phyloP scores from a whole-genome alignment of 2,329 filamentous ascomycete species.

The Purpureocillium lavendulum region DNA sequence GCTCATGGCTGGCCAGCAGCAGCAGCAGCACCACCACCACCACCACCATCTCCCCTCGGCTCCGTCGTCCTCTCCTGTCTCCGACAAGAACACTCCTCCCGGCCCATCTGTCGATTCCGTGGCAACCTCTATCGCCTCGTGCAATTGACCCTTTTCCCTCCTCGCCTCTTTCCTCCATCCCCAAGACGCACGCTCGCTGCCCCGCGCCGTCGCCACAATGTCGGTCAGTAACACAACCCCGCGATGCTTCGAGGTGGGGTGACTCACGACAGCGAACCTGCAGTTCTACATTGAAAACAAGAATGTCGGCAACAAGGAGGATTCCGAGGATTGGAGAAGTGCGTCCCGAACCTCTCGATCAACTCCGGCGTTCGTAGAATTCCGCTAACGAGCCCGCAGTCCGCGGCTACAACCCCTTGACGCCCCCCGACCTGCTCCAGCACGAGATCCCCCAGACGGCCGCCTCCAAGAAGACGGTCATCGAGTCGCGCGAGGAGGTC shows the following conservation, averaged over 20 bases:
- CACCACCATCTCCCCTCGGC: too few species aligned
- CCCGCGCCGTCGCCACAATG: conserved; percentile 1
- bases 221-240: conserved; percentile 4
- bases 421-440: conserved; percentile 87
- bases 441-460: conserved; percentile 69
- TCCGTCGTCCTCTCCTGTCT: too few species aligned
- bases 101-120: too few species aligned
- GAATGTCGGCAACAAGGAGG: conserved; percentile 65
- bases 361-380: too few species aligned
- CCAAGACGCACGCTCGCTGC: too few species aligned
- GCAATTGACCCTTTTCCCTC: too few species aligned
- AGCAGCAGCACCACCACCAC: too few species aligned
- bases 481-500: conserved; percentile 54
- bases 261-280: conserved; percentile 15
- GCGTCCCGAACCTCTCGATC: too few species aligned
- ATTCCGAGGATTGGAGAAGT: conserved; percentile 80
- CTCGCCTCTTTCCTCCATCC: too few species aligned
- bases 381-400: conserved; percentile 35
- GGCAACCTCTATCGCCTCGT: too few species aligned
- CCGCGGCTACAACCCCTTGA: conserved; percentile 87
- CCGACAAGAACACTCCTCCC: too few species aligned
- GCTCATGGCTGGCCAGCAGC: too few species aligned
- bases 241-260: conserved; percentile 8
- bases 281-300: conserved; percentile 71
- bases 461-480: conserved; percentile 51